These are phyloP conservation scores for Nannochloropsis limnetica DNA, from an alignment of 352 stramenopile species.

Conservation along the genomic window DNA sequence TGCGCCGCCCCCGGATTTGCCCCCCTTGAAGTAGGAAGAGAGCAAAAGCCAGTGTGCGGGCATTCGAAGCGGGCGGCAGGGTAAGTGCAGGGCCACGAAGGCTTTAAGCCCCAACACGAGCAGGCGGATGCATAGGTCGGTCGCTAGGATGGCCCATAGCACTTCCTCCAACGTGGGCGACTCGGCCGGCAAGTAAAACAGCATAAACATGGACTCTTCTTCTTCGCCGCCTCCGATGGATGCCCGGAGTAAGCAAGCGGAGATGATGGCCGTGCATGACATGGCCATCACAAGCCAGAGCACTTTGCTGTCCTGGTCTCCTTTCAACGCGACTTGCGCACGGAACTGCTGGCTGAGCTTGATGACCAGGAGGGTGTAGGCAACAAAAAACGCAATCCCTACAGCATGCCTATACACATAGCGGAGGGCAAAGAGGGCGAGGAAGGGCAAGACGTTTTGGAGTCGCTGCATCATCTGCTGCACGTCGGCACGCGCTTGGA, in stretches of 20 bases:
- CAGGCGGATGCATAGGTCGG: not conserved
- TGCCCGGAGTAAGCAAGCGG: not conserved
- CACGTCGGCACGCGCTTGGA: not conserved
- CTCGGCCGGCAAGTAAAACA: not conserved
- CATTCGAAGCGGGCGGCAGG: not conserved
- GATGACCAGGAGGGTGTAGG: not conserved
- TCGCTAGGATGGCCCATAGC: not conserved
- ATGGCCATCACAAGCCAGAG: not conserved
- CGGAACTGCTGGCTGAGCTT: not conserved
- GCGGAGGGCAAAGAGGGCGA: not conserved
- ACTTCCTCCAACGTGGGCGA: not conserved
- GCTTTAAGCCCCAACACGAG: not conserved
- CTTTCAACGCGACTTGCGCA: not conserved
- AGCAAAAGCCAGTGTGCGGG: not conserved
- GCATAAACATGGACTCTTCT: not conserved
- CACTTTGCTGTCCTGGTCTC: not conserved
- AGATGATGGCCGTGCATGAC: not conserved
- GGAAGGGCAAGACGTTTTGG: not conserved
- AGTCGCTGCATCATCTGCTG: not conserved
- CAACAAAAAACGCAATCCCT: conserved; percentile 28
- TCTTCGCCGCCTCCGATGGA: not conserved
- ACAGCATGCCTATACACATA: not conserved
- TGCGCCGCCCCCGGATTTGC: no score
- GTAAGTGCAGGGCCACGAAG: not conserved
- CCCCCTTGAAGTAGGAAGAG: not conserved